phyloP scores from a whole-genome alignment of 2,329 filamentous ascomycete species.

The Exophiala mesophila region DNA sequence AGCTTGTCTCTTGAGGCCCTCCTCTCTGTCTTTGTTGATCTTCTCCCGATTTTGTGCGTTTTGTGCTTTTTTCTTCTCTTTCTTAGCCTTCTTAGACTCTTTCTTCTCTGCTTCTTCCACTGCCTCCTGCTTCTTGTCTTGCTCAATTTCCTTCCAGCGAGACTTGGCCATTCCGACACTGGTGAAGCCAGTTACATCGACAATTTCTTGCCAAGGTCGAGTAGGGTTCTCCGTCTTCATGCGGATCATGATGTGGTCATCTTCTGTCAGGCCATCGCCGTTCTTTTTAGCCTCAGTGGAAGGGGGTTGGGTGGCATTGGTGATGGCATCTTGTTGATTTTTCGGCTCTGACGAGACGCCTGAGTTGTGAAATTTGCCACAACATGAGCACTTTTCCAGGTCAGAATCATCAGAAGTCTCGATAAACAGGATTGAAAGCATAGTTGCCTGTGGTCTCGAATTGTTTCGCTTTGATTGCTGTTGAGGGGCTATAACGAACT shows the following conservation, averaged over 20 bases:
- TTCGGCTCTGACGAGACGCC: not conserved
- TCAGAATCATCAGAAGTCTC: too few relatives aligned
- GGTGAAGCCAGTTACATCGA: conserved; percentile 15
- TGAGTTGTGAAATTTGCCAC: conserved; percentile 12
- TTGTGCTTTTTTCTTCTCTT: conserved; percentile 10
- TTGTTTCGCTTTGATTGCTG: too few relatives aligned
- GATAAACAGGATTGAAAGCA: too few relatives aligned
- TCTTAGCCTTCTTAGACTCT: conserved; percentile 7
- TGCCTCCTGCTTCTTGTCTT: conserved; percentile 1
- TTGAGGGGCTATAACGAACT: not conserved
- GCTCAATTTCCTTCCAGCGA: conserved; percentile 24
- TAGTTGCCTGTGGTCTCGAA: too few relatives aligned
- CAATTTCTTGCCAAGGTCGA: conserved; percentile 24
- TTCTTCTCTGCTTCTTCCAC: conserved; percentile 10
- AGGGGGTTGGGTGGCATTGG: conserved; percentile 23
- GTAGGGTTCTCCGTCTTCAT: conserved; percentile 25
- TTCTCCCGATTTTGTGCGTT: conserved; percentile 1
- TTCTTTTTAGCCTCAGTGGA: conserved; percentile 3
- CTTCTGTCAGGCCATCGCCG: conserved; percentile 11
- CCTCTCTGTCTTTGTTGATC: conserved; percentile 4
- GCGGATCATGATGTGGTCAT: conserved; percentile 27
- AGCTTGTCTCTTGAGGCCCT: conserved; percentile 9
- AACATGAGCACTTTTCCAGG: conserved; percentile 19
- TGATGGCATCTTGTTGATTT: conserved; percentile 5
- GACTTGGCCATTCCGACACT: conserved; percentile 13